Evolutionary conservation across 192 early-diverging fungal genomes (phyloP).

Genomic region (Backusella australiensis): DNA sequence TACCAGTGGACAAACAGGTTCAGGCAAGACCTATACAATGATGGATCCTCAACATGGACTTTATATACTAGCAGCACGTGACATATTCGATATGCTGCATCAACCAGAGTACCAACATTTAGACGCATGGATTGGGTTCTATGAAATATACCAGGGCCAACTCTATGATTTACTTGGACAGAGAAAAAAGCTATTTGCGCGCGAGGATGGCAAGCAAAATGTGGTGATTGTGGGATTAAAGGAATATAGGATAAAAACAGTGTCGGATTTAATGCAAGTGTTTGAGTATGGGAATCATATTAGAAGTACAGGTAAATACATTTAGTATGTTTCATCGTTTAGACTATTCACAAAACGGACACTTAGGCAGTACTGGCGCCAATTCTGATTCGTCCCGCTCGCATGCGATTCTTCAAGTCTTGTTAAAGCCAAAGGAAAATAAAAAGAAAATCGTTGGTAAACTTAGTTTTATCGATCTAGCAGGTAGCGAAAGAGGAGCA

Average conservation of each 20-base stretch:
- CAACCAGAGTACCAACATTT: conserved; percentile 75
- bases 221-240: conserved; percentile 87
- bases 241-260: conserved; percentile 84
- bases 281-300: conserved; percentile 91
- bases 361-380: conserved; percentile 73
- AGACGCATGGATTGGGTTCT: conserved; percentile 85
- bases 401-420: conserved; percentile 95
- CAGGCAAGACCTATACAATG: conserved; percentile 97
- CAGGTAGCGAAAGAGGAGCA: conserved; percentile 96
- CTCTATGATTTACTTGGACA: conserved; percentile 92
- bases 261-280: conserved; percentile 86
- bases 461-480: conserved; percentile 97
- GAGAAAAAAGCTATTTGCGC: conserved; percentile 89
- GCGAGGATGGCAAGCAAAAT: conserved; percentile 96
- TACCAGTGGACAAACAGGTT: conserved; percentile 72
- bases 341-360: conserved; percentile 12
- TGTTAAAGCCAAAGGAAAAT: conserved; percentile 68
- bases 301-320: conserved; percentile 76
- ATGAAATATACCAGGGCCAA: conserved; percentile 97
- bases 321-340: conserved; percentile 28
- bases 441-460: conserved; percentile 73
- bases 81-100: conserved; percentile 80
- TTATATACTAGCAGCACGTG: conserved; percentile 89
- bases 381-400: conserved; percentile 98
- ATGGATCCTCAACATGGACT: conserved; percentile 84